Base-by-base conservation (phyloP, 495 filamentous ascomycete genomes). In the Chaetomium cochliodes region DNA sequence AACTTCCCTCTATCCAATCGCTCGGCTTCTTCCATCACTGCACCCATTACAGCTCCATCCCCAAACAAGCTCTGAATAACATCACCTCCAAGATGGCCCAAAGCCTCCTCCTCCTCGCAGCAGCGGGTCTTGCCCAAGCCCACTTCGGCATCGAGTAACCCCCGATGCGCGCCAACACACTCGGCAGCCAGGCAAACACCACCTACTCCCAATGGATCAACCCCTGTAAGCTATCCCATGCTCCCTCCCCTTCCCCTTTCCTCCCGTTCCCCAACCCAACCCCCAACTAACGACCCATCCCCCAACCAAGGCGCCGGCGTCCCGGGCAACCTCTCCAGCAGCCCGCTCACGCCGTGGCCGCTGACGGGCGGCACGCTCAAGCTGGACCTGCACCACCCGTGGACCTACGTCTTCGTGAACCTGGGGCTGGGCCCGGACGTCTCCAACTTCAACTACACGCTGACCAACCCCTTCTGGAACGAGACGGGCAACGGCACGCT, bases 271-370 rank as follows among this genome's bases (percentile, higher is more conserved):
- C 33, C 23, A 44, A 62, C 57, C 62, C 60, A 59, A 73, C 42
- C 44, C 57, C 62, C 60, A 59, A 73, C 42, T 47, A 42, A 44
- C n/a, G n/a, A n/a, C 55, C 44, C 42, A 2, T 30, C 28, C 28
- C 28, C 6, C 6, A 2, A 30, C n/a, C 13, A 47, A 87, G 86
- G 85, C 72, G 86, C 80, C 50, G 80, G 80, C 52, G 81, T 88
- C 18, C 74, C 81, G 59, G 75, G 79, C 67, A 73, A 76, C 56
- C 63, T 69, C 28, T 66, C 71, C 25, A 72, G 60, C 62, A 72
- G 68, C 53, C 87, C 88, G 74, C 82, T 84, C 46, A 89, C 86
- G 46, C 74, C 80, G 47, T 90, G 87, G 87, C 85, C 85, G 6
- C 67, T 86, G 7, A 73, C 67, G 12, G 85, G 85, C 44, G 87